Percentiles rank a stretch among this genome's conserved stretches.
phyloP scores from a whole-genome alignment of 768 basidiomycete species.

The Gyrodon lividus region DNA sequence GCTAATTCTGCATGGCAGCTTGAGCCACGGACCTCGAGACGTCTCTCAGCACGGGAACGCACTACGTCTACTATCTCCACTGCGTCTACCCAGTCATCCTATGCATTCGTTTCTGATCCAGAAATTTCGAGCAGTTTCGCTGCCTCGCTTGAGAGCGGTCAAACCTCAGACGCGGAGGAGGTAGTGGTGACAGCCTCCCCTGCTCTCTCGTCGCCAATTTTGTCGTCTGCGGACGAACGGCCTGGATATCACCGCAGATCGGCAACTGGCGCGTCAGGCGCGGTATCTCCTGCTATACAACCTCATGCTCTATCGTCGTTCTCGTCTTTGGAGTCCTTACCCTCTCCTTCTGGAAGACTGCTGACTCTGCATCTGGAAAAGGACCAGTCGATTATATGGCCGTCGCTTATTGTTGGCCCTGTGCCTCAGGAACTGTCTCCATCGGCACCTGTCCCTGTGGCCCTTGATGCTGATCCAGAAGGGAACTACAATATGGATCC shows the following conservation, averaged over 20 bases:
- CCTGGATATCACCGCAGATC: conserved; percentile 17
- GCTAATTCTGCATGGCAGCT: conserved; percentile 76
- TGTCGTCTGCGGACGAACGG: conserved; percentile 57
- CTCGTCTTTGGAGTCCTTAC: conserved; percentile 74
- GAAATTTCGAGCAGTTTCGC: conserved; percentile 86
- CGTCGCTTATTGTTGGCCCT: conserved; percentile 72
- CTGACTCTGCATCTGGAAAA: conserved; percentile 82
- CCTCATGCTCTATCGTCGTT: conserved; percentile 64
- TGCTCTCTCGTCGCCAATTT: conserved; percentile 59
- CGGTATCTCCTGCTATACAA: conserved; percentile 55
- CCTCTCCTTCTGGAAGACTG: conserved; percentile 60
- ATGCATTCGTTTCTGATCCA: conserved; percentile 78
- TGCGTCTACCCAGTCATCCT: conserved; percentile 76
- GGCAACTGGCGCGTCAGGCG: conserved; percentile 45
- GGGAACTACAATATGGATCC: conserved; percentile 83
- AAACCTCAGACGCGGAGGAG: conserved; percentile 73
- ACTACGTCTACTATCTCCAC: conserved; percentile 77
- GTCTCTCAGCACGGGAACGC: conserved; percentile 62
- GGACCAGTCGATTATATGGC: conserved; percentile 78
- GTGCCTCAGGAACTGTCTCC: conserved; percentile 63
- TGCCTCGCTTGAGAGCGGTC: conserved; percentile 74
- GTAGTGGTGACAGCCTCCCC: conserved; percentile 49
- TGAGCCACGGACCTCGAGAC: conserved; percentile 56
- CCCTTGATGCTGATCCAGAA: conserved; percentile 51
- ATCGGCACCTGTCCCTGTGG: conserved; percentile 47